Percentiles rank a stretch among this genome's conserved stretches.
Conservation (phyloP, 495 filamentous ascomycete species). For the Parathielavia hyrcaniae region DNA sequence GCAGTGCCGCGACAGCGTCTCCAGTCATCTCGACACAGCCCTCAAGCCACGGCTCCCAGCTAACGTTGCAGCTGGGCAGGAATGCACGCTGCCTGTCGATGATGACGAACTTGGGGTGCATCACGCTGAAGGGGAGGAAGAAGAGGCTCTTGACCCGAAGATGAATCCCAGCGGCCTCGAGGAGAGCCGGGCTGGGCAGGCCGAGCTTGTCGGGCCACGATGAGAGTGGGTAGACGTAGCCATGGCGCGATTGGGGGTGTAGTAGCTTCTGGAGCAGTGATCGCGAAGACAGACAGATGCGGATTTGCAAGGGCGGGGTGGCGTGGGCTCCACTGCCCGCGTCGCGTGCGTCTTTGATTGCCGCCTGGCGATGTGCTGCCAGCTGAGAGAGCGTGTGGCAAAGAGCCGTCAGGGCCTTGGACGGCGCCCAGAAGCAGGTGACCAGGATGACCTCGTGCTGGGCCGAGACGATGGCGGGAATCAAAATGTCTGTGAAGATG, state of each 20-base stretch:
- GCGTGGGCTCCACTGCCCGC: slow-evolving; percentile 7
- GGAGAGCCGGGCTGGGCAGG: slow-evolving; percentile 47
- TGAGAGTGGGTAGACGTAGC: slow-evolving; percentile 51
- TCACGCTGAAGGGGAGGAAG: slow-evolving; percentile 64
- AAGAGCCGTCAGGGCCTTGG: slow-evolving; percentile 47
- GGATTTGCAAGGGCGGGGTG: slow-evolving; percentile 18
- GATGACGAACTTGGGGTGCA: slow-evolving; percentile 72
- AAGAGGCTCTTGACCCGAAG: slow-evolving; percentile 64
- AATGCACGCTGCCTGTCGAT: slow-evolving; percentile 56
- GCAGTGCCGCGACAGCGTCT: slow-evolving; percentile 45
- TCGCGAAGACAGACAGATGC: slow-evolving; percentile 55
- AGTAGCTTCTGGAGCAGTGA: slow-evolving; percentile 62
- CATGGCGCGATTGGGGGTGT: slow-evolving; percentile 52
- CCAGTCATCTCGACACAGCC: slow-evolving; percentile 58
- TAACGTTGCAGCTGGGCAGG: slow-evolving; percentile 67
- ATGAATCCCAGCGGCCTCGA: slow-evolving; percentile 50
- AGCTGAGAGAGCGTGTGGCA: slow-evolving; percentile 45
- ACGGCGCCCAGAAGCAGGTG: slow-evolving; percentile 71
- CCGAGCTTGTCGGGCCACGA: slow-evolving; percentile 53
- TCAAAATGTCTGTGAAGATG: slow-evolving; percentile 46
- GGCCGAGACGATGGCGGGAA: slow-evolving; percentile 52
- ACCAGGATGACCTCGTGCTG: slow-evolving; percentile 60
- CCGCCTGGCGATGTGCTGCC: slow-evolving; percentile 36
- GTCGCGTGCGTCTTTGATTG: slow-evolving; percentile 16
- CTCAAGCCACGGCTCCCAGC: slow-evolving; percentile 72